These are phyloP conservation scores for Notholithocarpus densiflorus DNA, from an alignment of 306 rosid genomes.

Conservation along the genomic window DNA sequence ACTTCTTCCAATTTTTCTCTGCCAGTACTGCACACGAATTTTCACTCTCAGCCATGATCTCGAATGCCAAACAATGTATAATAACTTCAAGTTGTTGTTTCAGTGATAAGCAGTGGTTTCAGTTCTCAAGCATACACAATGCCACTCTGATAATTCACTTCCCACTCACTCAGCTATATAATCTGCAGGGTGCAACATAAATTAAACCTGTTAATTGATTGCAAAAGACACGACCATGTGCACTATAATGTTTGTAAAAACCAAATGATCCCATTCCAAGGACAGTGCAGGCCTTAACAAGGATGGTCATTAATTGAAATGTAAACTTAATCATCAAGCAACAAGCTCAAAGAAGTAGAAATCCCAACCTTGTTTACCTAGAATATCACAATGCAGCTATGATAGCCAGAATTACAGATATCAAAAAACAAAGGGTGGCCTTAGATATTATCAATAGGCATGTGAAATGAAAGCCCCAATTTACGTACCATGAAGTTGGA, in stretches of 20 bases:
- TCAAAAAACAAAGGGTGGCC: background rate
- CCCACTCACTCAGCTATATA: constrained; percentile 1
- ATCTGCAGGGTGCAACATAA: constrained; percentile 11
- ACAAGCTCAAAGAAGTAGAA: background rate
- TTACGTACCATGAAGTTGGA: background rate
- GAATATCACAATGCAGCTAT: background rate
- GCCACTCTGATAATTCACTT: background rate
- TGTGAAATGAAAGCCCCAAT: background rate
- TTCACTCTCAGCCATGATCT: constrained; percentile 44
- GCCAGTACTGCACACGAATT: background rate
- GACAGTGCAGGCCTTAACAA: background rate
- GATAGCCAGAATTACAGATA: background rate
- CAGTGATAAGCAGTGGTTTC: background rate
- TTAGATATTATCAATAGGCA: background rate
- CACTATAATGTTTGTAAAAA: too few species aligned
- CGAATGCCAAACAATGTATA: background rate
- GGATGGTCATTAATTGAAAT: background rate
- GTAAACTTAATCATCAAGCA: background rate
- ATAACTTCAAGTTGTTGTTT: background rate
- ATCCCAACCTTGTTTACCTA: background rate
- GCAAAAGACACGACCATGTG: too few species aligned
- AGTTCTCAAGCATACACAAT: constrained; percentile 2
- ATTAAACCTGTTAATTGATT: background rate
- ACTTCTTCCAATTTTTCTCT: constrained; percentile 47
- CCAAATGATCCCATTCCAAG: background rate